phyloP scores from a whole-genome alignment of 2,329 filamentous ascomycete species.

The Penicillium sp. region DNA sequence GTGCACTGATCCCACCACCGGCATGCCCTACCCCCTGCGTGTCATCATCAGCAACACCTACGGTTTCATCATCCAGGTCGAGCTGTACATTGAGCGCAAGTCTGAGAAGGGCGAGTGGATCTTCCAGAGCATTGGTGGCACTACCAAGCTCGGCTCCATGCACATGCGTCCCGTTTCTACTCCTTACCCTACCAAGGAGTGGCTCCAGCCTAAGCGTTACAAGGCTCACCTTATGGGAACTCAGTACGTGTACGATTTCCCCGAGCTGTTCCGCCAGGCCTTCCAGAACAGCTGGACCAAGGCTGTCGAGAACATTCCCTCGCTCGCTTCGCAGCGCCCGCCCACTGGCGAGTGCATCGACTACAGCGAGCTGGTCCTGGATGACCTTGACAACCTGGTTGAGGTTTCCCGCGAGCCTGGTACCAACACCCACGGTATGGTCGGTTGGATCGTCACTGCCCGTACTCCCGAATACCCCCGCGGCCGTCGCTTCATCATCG shows the following conservation, averaged over 20 bases:
- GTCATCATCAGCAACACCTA: conserved; percentile 98
- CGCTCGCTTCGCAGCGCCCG: conserved; percentile 80
- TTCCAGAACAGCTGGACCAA: conserved; percentile 93
- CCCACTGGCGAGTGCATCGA: conserved; percentile 88
- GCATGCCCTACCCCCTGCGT: conserved; percentile 86
- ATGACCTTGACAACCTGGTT: conserved; percentile 88
- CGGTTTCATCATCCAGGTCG: conserved; percentile 95
- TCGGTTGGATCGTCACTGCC: conserved; percentile 94
- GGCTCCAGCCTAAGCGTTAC: conserved; percentile 98
- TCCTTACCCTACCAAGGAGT: conserved; percentile 97
- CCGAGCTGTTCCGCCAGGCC: conserved; percentile 96
- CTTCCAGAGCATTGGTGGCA: conserved; percentile 96
- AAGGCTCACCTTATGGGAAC: conserved; percentile 99
- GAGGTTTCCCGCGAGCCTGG: conserved; percentile 95
- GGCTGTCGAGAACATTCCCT: conserved; percentile 74
- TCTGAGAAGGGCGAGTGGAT: conserved; percentile 98
- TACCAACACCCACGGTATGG: conserved; percentile 96
- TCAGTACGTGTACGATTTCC: conserved; percentile 99
- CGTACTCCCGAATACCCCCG: conserved; percentile 94
- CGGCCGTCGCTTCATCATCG: conserved; percentile 90
- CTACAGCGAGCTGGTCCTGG: conserved; percentile 90
- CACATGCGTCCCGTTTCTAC: conserved; percentile 89
- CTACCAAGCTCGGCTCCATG: conserved; percentile 93
- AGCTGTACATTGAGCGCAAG: conserved; percentile 97
- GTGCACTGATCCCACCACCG: conserved; percentile 86